Evolutionary conservation across 2,329 filamentous ascomycete genomes (phyloP), one percentile per base, ranked within the genome.

Genomic region (Trichoderma koningiopsis): DNA sequence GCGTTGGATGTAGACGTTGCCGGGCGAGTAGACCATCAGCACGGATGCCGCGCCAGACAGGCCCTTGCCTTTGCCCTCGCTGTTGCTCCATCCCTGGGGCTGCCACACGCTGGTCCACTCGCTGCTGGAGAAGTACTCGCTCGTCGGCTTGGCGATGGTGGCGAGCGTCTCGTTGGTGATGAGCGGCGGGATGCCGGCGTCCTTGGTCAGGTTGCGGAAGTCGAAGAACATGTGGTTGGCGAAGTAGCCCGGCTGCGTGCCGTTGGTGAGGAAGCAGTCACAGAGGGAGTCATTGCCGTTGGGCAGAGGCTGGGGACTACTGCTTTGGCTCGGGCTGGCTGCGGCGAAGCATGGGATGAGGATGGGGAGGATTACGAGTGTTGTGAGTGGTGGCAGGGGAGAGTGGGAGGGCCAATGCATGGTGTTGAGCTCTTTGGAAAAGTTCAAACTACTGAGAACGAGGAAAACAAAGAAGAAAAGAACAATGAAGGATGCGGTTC

Each of bases 221-320:
- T 87, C 85, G 72, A 83, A 84, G 77, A 87, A 86, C 47, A 76
- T 73, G 74, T 85, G 85, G 22, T 78, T 76, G 22, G 78, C 76
- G 72, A 83, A 86, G 76, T 81, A 86, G 53, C 75, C 74, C 29
- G 79, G 74, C 55, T 78, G 78, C 14, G 79, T 81, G 56, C 79
- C 82, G 72, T 86, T 85, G 72, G 82, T 84, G 61, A 83, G 74
- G 72, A 81, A 87, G 74, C 85, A 86, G 68, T 79, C 77, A 75
- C 85, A 87, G 53, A 76, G 73, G 31, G 76, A 73, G 63, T 81
- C 79, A 62, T 81, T 79, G 13, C 77, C 72, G 22, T 62, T 60
- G 57, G 65, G 61, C 29, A 65, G 55, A 24, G 49, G 35, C 70
- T 66, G 52, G 66, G 70, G 56, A 61, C 68, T 62, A 58, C 33